Evolutionary conservation across 176 grass and related monocot genomes (phyloP).

Genomic region (Musa acuminata): DNA sequence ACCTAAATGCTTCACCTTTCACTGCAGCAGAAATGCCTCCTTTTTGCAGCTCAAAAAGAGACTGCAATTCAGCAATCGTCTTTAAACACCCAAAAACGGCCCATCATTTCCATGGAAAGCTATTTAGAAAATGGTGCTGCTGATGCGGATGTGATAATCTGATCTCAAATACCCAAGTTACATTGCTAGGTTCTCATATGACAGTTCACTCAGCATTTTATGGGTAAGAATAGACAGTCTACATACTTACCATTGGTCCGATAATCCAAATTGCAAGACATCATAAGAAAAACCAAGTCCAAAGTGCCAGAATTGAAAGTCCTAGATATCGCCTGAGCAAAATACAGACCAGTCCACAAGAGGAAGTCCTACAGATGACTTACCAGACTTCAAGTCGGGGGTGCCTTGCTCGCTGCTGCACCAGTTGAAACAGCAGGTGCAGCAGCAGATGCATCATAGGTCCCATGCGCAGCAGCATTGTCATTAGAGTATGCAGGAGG

Average conservation of each 20-base stretch:
- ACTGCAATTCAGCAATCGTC: too few relatives aligned
- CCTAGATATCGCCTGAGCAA: background rate
- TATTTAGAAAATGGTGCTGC: background rate
- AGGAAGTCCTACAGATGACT: background rate
- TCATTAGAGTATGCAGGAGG: slow-evolving; percentile 9
- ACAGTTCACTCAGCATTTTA: background rate
- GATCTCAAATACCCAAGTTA: background rate
- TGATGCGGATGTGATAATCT: background rate
- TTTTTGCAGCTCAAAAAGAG: too few relatives aligned
- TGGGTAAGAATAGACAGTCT: background rate
- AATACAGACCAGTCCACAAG: background rate
- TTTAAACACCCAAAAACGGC: too few relatives aligned
- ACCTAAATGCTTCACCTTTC: too few relatives aligned
- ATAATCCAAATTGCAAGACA: background rate
- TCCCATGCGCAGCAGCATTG: background rate
- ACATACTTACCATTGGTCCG: background rate
- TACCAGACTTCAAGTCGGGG: slow-evolving; percentile 2
- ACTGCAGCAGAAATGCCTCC: too few relatives aligned
- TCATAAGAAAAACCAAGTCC: background rate
- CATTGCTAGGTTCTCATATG: background rate
- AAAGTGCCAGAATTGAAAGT: background rate
- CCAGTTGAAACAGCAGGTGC: background rate
- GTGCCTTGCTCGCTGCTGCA: slow-evolving; percentile 3
- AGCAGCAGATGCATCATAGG: slow-evolving; percentile 7
- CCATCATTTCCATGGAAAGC: background rate